A percentile compares a stretch with the other conserved stretches of the same genome.
phyloP scores from a whole-genome alignment of 1,284 basidiomycete species.

The Marasmius oreades region DNA sequence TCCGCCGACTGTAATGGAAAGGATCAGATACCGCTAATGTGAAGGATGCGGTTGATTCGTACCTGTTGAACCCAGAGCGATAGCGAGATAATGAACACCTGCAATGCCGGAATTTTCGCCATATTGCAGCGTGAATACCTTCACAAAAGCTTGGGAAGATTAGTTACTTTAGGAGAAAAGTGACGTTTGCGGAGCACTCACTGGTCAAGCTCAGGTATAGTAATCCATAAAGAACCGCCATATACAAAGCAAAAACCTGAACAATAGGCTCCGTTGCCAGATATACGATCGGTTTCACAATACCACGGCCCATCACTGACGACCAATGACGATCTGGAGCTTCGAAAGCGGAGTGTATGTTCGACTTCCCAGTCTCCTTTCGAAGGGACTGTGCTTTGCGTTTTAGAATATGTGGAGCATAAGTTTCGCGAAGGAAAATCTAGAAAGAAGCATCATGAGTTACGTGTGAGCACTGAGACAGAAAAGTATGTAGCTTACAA shows the following conservation, averaged over 20 bases:
- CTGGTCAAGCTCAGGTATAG: constrained; percentile 40
- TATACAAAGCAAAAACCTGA: constrained; percentile 34
- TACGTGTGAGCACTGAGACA: neutral
- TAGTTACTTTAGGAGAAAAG: neutral
- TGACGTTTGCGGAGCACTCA: constrained; percentile 11
- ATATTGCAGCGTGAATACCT: constrained; percentile 34
- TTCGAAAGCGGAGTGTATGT: constrained; percentile 22
- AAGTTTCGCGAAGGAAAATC: constrained; percentile 29
- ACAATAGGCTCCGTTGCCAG: constrained; percentile 38
- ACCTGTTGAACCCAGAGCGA: constrained; percentile 32
- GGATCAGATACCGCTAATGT: neutral
- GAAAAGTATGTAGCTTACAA: constrained; percentile 19
- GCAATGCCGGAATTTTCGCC: constrained; percentile 35
- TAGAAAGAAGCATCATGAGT: constrained; percentile 9
- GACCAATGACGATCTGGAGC: constrained; percentile 24
- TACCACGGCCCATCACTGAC: constrained; percentile 28
- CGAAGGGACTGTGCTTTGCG: constrained; percentile 22
- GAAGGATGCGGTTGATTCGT: neutral
- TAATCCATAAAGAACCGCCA: constrained; percentile 36
- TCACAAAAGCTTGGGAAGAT: constrained; percentile 27
- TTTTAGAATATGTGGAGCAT: constrained; percentile 28
- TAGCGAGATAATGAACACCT: constrained; percentile 40
- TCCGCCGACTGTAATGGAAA: constrained; percentile 22
- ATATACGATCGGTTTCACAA: constrained; percentile 28
- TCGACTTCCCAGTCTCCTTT: constrained; percentile 21